Percentiles rank a stretch among this genome's conserved stretches.
phyloP scores from a whole-genome alignment of 1,284 basidiomycete species.

The Inonotus obliquus region DNA sequence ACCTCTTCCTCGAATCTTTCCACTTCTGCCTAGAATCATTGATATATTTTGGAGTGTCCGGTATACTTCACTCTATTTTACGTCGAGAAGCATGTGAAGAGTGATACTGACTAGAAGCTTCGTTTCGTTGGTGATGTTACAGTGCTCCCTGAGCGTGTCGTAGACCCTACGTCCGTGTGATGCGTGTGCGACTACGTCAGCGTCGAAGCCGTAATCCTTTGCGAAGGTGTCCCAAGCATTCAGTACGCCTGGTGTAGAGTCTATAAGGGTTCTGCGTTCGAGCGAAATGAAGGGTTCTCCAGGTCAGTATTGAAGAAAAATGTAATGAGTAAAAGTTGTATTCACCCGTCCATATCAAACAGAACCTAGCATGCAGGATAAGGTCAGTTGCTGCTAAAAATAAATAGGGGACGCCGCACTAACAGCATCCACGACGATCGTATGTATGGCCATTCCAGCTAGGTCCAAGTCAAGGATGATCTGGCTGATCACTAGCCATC shows the following conservation, averaged over 20 bases:
- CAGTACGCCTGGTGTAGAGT: conserved; percentile 65
- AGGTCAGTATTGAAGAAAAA: conserved; percentile 9
- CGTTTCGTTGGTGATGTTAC: conserved; percentile 52
- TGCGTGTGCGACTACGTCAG: conserved; percentile 42
- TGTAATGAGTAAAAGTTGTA: conserved; percentile 6
- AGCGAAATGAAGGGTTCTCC: conserved; percentile 1
- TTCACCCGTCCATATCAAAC: conserved; percentile 70
- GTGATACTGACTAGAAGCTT: conserved; percentile 44
- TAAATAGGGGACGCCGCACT: conserved; percentile 23
- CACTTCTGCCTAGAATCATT: conserved; percentile 44
- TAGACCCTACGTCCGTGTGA: conserved; percentile 71
- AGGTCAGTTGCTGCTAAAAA: background rate
- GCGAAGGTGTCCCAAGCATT: conserved; percentile 60
- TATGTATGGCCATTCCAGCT: background rate
- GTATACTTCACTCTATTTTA: background rate
- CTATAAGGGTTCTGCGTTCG: conserved; percentile 53
- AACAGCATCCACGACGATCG: conserved; percentile 47
- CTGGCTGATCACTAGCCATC: too few species aligned
- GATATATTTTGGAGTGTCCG: background rate
- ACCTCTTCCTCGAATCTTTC: conserved; percentile 62
- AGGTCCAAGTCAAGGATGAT: background rate
- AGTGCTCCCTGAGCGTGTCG: conserved; percentile 69
- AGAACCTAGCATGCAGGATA: conserved; percentile 39
- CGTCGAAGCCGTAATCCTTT: conserved; percentile 52
- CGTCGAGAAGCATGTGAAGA: background rate